phyloP scores from a whole-genome alignment of 2,329 filamentous ascomycete species.

The Xylaria sp. region DNA sequence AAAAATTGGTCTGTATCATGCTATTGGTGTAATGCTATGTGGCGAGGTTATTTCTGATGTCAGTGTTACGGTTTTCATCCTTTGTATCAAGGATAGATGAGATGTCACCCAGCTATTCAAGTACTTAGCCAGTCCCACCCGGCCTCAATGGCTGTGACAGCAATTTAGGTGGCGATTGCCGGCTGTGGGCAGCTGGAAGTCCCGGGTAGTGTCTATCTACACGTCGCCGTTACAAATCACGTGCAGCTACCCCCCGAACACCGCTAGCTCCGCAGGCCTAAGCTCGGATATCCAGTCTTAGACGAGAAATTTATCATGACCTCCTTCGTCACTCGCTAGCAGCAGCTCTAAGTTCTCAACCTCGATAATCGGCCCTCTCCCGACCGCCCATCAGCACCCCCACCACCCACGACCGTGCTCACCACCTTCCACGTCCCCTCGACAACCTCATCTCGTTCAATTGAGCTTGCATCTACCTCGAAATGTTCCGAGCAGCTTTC shows the following conservation, averaged over 20 bases:
- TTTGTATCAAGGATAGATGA: background rate
- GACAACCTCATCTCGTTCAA: constrained; percentile 5
- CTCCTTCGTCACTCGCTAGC: constrained; percentile 35
- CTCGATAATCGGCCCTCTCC: constrained; percentile 23
- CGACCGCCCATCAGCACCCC: constrained; percentile 13
- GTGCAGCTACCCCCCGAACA: constrained; percentile 37
- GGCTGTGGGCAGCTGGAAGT: background rate
- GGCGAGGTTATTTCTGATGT: background rate
- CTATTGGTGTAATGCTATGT: background rate
- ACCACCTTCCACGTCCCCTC: background rate
- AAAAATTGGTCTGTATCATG: background rate
- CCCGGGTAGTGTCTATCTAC: background rate
- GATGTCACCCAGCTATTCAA: background rate
- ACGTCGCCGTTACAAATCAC: constrained; percentile 29
- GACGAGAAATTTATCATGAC: constrained; percentile 53
- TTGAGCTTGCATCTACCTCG: constrained; percentile 46
- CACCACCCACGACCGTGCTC: background rate
- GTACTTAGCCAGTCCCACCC: background rate
- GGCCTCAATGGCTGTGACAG: background rate
- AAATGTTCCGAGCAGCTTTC: constrained; percentile 90
- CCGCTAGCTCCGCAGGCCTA: constrained; percentile 44
- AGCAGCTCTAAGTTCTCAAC: constrained; percentile 38
- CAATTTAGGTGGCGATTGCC: background rate
- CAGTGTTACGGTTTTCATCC: background rate
- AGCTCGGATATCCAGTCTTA: constrained; percentile 41